A percentile compares a stretch with the other conserved stretches of the same genome.
phyloP scores from a whole-genome alignment of 345 rosid species.

The Bruguiera gymnorhiza region DNA sequence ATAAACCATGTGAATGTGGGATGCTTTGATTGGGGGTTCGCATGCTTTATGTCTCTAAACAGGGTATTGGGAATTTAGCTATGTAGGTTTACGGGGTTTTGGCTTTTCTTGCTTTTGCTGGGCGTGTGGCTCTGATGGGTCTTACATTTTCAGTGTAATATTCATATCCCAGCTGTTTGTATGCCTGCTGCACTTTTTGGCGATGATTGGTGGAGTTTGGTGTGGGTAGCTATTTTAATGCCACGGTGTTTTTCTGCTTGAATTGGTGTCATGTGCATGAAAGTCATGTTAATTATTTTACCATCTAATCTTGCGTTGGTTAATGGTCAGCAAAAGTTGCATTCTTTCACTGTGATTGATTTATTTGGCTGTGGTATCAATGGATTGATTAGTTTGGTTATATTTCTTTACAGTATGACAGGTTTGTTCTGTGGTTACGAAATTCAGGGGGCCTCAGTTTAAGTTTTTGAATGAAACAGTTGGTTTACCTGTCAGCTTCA shows the following conservation, averaged over 20 bases:
- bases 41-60: not conserved
- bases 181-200: not conserved
- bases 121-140: not conserved
- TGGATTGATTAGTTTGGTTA: not conserved
- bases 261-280: conserved; percentile 17
- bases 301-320: not conserved
- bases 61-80: not conserved
- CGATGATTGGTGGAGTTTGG: conserved; percentile 1
- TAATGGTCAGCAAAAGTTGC: not conserved
- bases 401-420: not conserved
- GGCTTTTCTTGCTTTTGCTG: not conserved
- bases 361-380: not conserved
- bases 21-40: conserved; percentile 19
- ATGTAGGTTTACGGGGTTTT: conserved; percentile 1
- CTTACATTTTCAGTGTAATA: not conserved
- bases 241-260: not conserved
- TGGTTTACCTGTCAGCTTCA: conserved; percentile 10
- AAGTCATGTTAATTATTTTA: conserved; percentile 8
- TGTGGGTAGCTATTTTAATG: conserved; percentile 1
- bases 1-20: conserved; percentile 12
- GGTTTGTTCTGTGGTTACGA: not conserved
- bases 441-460: not conserved
- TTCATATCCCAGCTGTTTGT: not conserved
- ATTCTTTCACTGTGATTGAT: not conserved
- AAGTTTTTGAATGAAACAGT: conserved; percentile 1